Evolutionary conservation across 1,139 yeast genomes (phyloP).

Genomic region (Hemisphaericaspora subhashii): DNA sequence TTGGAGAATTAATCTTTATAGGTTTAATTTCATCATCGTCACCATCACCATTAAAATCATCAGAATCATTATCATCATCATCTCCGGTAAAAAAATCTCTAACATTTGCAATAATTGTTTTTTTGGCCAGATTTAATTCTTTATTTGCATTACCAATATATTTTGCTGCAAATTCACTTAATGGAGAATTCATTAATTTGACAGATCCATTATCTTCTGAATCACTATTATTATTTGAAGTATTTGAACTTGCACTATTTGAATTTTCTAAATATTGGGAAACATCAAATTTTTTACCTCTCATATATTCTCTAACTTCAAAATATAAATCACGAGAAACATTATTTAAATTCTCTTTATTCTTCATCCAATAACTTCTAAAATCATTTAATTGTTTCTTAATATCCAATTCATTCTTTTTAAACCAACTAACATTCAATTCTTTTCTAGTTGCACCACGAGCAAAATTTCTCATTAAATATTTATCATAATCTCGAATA

Average conservation of each 20-base stretch:
- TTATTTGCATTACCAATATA: constrained; percentile 57
- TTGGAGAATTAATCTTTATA: constrained; percentile 9
- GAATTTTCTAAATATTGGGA: constrained; percentile 27
- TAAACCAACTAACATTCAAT: constrained; percentile 93
- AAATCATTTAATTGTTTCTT: constrained; percentile 88
- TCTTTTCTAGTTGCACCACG: constrained; percentile 97
- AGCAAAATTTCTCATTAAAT: constrained; percentile 93
- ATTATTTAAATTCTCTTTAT: constrained; percentile 66
- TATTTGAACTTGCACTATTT: constrained; percentile 13
- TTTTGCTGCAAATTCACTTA: constrained; percentile 61
- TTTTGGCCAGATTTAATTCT: constrained; percentile 34
- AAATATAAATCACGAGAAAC: constrained; percentile 80
- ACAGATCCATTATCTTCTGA: constrained; percentile 27
- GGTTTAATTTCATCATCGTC: constrained; percentile 16
- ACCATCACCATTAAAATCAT: constrained; percentile 10
- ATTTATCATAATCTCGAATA: constrained; percentile 93
- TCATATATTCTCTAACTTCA: constrained; percentile 75
- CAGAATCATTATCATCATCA: constrained; percentile 24
- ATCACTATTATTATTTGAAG: constrained; percentile 23
- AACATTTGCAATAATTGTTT: constrained; percentile 59
- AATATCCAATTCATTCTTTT: constrained; percentile 92
- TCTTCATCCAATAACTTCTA: constrained; percentile 78
- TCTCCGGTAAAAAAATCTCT: constrained; percentile 64
- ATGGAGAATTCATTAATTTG: constrained; percentile 49
- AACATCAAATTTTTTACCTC: constrained; percentile 49